Base-by-base conservation (phyloP, 2,329 filamentous ascomycete genomes). In the Byssochlamys sp. region DNA sequence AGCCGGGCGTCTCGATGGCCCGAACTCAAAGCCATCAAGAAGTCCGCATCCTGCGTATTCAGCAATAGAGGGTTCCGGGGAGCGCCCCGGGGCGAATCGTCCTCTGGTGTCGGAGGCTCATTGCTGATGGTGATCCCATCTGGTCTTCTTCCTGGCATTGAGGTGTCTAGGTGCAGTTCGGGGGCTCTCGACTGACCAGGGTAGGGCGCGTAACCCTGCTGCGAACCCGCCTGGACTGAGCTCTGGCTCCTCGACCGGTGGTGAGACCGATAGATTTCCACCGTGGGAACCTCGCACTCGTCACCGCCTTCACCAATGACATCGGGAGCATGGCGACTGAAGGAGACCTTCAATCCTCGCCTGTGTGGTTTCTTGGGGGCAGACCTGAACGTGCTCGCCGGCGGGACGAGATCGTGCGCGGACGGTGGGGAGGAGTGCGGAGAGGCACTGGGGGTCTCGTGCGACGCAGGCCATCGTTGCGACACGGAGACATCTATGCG, bases 271-370 rank as follows among this genome's bases (percentile, higher is more conserved):
- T 84, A 85, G 56, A 96, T 86, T 68, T 94, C 88, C 24, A 84
- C 77, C 1, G 85, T 82, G 1, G 89, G 88, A 7, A 81, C 76
- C 56, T 89, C 85, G 56, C 88, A 87, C 71, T 96, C 91, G 67
- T 96, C 92, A 33, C 92, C 92, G 58, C 92, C 92, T 72, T 92
- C 87, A 52, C 92, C 92, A 67, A 97, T 96, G 60, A 96, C 74
- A 52, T 90, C 87, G 5, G 91, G 91, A 56, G 81, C 79, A 9
- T 80, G 81, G 63, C 89, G 84, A 55, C 81, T 82, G 66, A 96
- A 96, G 57, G 80, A 83, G 35, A 96, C 91, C 3, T 77, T 77
- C 60, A 94, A 77, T 9, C 87, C 87, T 71, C 89, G 89, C 67
- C 81, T 83, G 56, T 75, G 77, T 65, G 76, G 70, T 57, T 71